Evolutionary conservation across 768 basidiomycete genomes (phyloP), one percentile per base, ranked within the genome.

Genomic region (Termitomyces sp.): DNA sequence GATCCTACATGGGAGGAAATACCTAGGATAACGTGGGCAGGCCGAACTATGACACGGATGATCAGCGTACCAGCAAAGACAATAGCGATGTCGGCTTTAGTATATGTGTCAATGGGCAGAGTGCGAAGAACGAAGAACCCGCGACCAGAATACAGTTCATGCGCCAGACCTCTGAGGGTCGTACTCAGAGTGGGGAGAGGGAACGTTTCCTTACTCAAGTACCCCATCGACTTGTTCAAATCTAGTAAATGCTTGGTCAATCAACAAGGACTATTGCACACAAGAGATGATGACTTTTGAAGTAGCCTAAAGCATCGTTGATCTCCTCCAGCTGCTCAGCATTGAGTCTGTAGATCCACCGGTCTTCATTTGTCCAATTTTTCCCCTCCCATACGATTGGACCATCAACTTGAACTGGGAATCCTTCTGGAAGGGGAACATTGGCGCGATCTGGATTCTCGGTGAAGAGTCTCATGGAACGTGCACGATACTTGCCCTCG

Each of bases 301-400:
- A 77, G 56, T 73, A 65, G 17, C 68, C 66, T 15, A 77, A 63
- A 9, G 76, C 78, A 25, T 66, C 66, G 42, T 45, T 34, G 34
- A 34, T 34, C 34, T 34, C 34, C 34, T 34, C 5, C 34, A 34
- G 7, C 34, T 34, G 34, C 34, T 34, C 34, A 34, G 34, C 34
- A 34, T 4, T 3, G 1, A 34, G 34, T 34, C 7, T 34, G 7
- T 34, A 34, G 34, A 34, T 8, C 34, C 34, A 34, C 34, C 7
- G 34, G 34, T 34, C 34, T 8, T 34, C 34, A 34, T 34, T 34
- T 34, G 68, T 74, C 72, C 73, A 78, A 60, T 79, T 76, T 29
- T 71, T 76, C 3, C 78, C 77, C 65, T 79, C 73, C 76, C 78
- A 78, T 12, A 77, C 77, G 15, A 77, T 67, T 0, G 74, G 72